These are phyloP conservation scores for Aristolochia fimbriata DNA, from an alignment of 164 flowering plant species.

Conservation along the genomic window DNA sequence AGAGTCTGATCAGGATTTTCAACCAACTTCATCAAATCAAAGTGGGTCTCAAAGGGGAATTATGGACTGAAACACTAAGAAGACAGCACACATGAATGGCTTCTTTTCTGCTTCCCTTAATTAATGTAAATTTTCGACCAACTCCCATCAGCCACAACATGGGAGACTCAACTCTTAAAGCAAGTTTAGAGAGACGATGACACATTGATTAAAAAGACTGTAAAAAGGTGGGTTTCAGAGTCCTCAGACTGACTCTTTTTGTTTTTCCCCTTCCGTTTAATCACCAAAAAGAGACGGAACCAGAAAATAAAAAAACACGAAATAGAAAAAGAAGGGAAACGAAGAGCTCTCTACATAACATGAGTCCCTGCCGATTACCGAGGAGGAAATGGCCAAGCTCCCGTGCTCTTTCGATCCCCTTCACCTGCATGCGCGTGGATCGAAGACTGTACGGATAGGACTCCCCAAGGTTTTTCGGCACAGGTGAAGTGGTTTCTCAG, in stretches of 20 bases:
- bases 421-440: neutral
- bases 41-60: neutral
- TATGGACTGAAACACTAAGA: neutral
- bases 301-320: too few relatives aligned
- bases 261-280: neutral
- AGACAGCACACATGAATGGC: neutral
- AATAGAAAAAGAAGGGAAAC: too few relatives aligned
- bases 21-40: neutral
- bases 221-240: neutral
- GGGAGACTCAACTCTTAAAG: neutral
- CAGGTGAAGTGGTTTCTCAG: too few relatives aligned
- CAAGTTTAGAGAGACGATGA: neutral
- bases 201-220: neutral
- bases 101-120: conserved; percentile 1
- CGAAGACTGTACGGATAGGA: neutral
- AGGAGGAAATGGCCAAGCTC: neutral
- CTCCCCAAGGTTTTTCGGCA: neutral
- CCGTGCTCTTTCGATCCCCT: too few relatives aligned
- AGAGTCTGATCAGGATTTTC: neutral
- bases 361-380: neutral
- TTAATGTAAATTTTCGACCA: neutral
- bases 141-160: neutral
- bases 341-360: neutral
- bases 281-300: too few relatives aligned
- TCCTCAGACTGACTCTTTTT: too few relatives aligned